Percentiles rank a stretch among this genome's conserved stretches.
Evolutionary conservation across 139 green algal genomes (phyloP).

Genomic region (Prasinococcaceae sp.): DNA sequence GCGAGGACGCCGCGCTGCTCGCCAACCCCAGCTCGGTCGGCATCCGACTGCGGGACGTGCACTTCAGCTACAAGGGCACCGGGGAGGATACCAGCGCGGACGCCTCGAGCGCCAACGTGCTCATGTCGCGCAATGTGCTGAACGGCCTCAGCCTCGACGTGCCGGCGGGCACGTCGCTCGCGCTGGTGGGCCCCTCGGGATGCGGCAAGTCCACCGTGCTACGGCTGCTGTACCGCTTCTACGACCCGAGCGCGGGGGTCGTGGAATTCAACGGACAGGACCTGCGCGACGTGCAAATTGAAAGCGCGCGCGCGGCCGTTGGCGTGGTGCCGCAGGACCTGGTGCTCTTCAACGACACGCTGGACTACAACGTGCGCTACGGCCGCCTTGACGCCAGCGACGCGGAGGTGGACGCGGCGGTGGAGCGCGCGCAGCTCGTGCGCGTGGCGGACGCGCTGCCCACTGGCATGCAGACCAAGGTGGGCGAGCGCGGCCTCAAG

Average conservation of each 20-base stretch:
- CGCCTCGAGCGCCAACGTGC: not conserved
- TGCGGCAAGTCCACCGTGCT: slow-evolving; percentile 60
- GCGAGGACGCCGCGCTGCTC: not conserved
- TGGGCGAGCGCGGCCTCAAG: slow-evolving; percentile 77
- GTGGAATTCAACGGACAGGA: slow-evolving; percentile 36
- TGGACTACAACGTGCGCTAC: slow-evolving; percentile 81
- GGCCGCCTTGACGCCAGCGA: slow-evolving; percentile 23
- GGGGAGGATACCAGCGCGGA: not conserved
- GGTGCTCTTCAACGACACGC: slow-evolving; percentile 82
- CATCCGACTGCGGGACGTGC: too few relatives aligned
- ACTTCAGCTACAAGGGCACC: not conserved
- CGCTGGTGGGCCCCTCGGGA: slow-evolving; percentile 74
- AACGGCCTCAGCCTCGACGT: slow-evolving; percentile 47
- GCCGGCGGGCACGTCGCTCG: slow-evolving; percentile 63
- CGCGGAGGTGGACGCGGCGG: slow-evolving; percentile 12
- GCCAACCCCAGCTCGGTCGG: not conserved
- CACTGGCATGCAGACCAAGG: slow-evolving; percentile 45
- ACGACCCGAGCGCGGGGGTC: slow-evolving; percentile 49
- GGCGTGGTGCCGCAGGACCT: slow-evolving; percentile 66
- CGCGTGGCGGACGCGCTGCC: too few relatives aligned
- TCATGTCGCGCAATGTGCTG: slow-evolving; percentile 4
- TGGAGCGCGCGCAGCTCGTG: not conserved
- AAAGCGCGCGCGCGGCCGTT: slow-evolving; percentile 36
- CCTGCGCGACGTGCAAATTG: slow-evolving; percentile 11
- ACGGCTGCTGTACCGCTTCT: slow-evolving; percentile 51